These are phyloP conservation scores for Diaporthe vaccinii DNA, from an alignment of 2,329 filamentous ascomycete genomes.

Conservation along the genomic window DNA sequence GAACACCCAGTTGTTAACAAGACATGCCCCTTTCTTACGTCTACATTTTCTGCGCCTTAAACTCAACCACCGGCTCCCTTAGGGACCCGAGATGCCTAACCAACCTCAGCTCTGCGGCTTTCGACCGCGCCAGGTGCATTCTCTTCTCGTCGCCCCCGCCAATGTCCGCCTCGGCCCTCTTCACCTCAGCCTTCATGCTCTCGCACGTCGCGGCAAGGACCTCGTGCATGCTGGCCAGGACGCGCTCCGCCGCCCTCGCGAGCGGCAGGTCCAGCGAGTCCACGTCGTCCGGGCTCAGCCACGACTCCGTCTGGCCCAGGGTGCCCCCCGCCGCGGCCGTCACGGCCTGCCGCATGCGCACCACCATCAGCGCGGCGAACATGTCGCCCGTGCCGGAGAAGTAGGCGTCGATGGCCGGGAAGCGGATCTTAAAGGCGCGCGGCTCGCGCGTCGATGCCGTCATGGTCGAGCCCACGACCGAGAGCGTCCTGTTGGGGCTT, in stretches of 20 bases:
- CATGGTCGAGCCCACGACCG: slow-evolving; percentile 81
- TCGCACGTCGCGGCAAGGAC: slow-evolving; percentile 79
- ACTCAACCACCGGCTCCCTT: slow-evolving; percentile 73
- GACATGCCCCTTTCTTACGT: not conserved
- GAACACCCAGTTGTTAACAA: not conserved
- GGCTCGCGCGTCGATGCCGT: slow-evolving; percentile 70
- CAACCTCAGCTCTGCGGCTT: slow-evolving; percentile 89
- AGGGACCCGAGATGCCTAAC: slow-evolving; percentile 81
- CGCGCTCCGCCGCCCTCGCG: slow-evolving; percentile 86
- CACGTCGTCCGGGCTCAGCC: slow-evolving; percentile 83
- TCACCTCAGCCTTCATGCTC: slow-evolving; percentile 69
- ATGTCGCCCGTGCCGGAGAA: slow-evolving; percentile 98
- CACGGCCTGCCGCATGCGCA: slow-evolving; percentile 88
- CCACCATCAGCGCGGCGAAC: slow-evolving; percentile 93
- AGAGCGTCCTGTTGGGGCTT: slow-evolving; percentile 82
- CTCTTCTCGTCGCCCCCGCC: slow-evolving; percentile 64
- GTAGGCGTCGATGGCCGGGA: slow-evolving; percentile 90
- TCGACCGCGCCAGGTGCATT: slow-evolving; percentile 78
- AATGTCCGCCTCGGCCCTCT: slow-evolving; percentile 57
- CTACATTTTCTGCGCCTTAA: slow-evolving; percentile 69
- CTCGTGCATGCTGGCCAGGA: slow-evolving; percentile 92
- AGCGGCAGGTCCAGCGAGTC: slow-evolving; percentile 80
- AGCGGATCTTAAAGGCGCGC: slow-evolving; percentile 89
- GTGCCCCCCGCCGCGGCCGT: slow-evolving; percentile 53
- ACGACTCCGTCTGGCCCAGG: slow-evolving; percentile 71